phyloP scores from a whole-genome alignment of 345 rosid genomes.

The Orychophragmus violaceus region DNA sequence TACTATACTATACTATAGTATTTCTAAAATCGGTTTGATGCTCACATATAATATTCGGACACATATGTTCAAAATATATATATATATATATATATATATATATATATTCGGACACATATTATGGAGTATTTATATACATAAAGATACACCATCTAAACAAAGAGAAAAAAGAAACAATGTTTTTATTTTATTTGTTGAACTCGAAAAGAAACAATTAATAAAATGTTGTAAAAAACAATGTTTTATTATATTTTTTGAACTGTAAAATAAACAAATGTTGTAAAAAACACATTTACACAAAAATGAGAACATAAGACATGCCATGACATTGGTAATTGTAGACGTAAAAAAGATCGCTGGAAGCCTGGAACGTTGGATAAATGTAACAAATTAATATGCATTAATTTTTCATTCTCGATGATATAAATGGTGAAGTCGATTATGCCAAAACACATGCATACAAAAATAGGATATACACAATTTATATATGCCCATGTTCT shows the following conservation, averaged over 20 bases:
- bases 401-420: neutral
- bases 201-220: no score
- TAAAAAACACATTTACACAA: no score
- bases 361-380: neutral
- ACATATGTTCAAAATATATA: no score
- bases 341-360: neutral
- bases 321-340: neutral
- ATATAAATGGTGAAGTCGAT: neutral
- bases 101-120: neutral
- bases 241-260: no score
- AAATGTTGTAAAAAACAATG: no score
- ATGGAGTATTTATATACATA: neutral
- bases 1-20: neutral
- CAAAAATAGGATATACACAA: neutral
- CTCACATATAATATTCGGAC: neutral
- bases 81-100: no score
- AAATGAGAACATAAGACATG: no score
- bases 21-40: neutral
- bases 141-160: neutral
- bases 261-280: no score
- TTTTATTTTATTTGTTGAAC: no score
- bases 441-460: constrained; percentile 7
- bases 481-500: neutral
- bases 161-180: no score
- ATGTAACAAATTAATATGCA: neutral